Evolutionary conservation across 768 basidiomycete genomes (phyloP).

Genomic region (Amylocystis lapponica): DNA sequence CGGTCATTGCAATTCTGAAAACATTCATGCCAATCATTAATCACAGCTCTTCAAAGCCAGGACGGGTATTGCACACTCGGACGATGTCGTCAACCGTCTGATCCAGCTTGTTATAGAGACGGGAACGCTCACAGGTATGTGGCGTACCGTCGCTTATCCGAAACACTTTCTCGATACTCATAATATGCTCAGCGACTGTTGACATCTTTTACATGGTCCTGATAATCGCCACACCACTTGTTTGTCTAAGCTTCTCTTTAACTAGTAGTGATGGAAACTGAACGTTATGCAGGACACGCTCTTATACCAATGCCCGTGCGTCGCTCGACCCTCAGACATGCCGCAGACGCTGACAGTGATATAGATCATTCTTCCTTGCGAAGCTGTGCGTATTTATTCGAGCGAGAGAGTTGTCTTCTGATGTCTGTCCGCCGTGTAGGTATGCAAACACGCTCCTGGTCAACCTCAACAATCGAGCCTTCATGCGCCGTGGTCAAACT

Average conservation of each 20-base stretch:
- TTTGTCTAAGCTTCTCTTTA: background rate
- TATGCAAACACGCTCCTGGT: conserved; percentile 7
- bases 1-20: background rate
- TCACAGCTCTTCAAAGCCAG: background rate
- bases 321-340: background rate
- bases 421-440: background rate
- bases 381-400: conserved; percentile 1
- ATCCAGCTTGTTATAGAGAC: conserved; percentile 5
- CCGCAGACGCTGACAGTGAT: no score
- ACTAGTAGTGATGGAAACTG: background rate
- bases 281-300: background rate
- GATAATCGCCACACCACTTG: no score
- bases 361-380: background rate
- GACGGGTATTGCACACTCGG: conserved; percentile 1
- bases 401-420: background rate
- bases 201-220: no score
- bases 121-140: conserved; percentile 4
- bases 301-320: background rate
- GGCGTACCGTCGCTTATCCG: background rate
- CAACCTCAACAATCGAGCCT: conserved; percentile 9
- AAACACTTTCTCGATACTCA: background rate
- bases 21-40: background rate
- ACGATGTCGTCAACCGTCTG: conserved; percentile 1
- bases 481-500: no score
- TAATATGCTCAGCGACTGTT: background rate